phyloP scores from a whole-genome alignment of 148 eudicot species.

The Rhododendron mucronatum region DNA sequence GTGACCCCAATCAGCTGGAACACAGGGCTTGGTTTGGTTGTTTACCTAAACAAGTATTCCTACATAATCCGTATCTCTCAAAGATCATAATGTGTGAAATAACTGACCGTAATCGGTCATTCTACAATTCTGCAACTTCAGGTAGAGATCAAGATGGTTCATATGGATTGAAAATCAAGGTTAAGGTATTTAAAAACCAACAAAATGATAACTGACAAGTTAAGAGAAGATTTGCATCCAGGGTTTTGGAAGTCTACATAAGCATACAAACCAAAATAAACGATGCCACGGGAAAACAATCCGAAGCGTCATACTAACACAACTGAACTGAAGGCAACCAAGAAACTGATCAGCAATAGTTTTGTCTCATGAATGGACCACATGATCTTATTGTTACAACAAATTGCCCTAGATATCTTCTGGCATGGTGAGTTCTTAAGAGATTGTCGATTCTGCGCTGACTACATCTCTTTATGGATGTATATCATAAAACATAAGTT shows the following conservation, averaged over 20 bases:
- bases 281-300: neutral
- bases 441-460: neutral
- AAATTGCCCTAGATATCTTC: neutral
- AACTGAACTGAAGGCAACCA: neutral
- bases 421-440: neutral
- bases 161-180: neutral
- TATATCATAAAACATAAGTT: neutral
- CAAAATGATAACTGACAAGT: neutral
- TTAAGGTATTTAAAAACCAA: neutral
- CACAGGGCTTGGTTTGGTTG: neutral
- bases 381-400: neutral
- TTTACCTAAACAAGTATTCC: neutral
- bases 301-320: neutral
- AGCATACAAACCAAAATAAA: neutral
- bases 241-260: neutral
- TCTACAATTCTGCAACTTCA: neutral
- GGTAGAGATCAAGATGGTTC: conserved; percentile 3
- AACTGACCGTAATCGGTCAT: neutral
- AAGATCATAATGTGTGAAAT: neutral
- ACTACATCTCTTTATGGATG: neutral
- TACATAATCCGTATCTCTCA: neutral
- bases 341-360: neutral
- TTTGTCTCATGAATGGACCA: neutral
- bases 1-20: neutral
- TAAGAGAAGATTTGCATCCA: neutral